These are phyloP conservation scores for Warburgia ugandensis DNA, from an alignment of 164 flowering plant species.

Conservation along the genomic window DNA sequence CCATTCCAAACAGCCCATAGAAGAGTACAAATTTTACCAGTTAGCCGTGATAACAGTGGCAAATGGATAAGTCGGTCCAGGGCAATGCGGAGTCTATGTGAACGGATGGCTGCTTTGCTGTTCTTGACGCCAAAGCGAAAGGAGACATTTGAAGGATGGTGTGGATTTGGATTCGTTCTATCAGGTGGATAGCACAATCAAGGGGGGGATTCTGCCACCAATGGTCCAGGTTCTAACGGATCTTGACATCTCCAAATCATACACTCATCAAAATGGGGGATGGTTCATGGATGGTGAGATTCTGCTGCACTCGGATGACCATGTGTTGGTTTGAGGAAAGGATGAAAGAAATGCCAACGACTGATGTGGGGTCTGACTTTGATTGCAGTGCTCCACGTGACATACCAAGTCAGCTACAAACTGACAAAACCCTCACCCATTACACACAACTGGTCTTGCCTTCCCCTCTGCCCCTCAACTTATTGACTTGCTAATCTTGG, in stretches of 20 bases:
- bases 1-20: too few relatives aligned
- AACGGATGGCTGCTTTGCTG: too few relatives aligned
- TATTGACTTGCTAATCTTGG: background rate
- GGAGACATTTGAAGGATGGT: background rate
- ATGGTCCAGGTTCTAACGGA: slow-evolving; percentile 95
- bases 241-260: slow-evolving; percentile 88
- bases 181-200: slow-evolving; percentile 89
- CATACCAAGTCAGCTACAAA: slow-evolving; percentile 68
- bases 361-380: slow-evolving; percentile 7
- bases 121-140: too few relatives aligned
- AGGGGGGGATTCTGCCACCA: slow-evolving; percentile 72
- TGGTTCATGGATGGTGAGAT: slow-evolving; percentile 91
- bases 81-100: too few relatives aligned
- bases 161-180: too few relatives aligned
- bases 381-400: slow-evolving; percentile 80
- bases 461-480: background rate
- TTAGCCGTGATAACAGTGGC: too few relatives aligned
- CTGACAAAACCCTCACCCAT: slow-evolving; percentile 59
- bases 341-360: background rate
- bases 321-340: too few relatives aligned
- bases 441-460: slow-evolving; percentile 67
- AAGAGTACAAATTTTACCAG: too few relatives aligned
- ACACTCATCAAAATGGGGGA: slow-evolving; percentile 85
- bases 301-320: background rate
- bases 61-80: too few relatives aligned